phyloP scores from a whole-genome alignment of 2,329 filamentous ascomycete species.

The Apiospora pterosperma region DNA sequence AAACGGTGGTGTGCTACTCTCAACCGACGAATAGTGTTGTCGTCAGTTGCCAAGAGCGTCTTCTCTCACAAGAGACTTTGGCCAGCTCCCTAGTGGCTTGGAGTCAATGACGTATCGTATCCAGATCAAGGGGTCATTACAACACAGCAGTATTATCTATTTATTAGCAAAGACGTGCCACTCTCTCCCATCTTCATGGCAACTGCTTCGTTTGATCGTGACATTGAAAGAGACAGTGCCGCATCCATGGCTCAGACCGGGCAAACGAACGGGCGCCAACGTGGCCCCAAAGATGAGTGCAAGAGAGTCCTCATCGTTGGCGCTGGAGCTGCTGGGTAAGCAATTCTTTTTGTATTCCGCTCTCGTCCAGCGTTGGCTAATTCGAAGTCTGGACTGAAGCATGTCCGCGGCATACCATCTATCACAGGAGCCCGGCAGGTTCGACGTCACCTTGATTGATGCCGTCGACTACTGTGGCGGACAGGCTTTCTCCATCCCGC shows the following conservation, averaged over 20 bases:
- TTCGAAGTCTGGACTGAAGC: constrained; percentile 16
- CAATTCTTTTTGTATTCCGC: no score
- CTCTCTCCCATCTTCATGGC: neutral
- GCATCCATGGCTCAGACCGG: constrained; percentile 20
- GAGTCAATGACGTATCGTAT: constrained; percentile 4
- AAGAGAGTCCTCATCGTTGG: constrained; percentile 38
- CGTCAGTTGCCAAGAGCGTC: no score
- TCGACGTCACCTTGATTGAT: constrained; percentile 53
- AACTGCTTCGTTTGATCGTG: constrained; percentile 10
- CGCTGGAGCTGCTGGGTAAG: constrained; percentile 36
- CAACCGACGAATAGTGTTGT: no score
- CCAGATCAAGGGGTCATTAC: constrained; percentile 4
- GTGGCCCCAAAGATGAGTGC: constrained; percentile 13
- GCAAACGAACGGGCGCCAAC: constrained; percentile 6
- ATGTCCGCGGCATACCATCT: constrained; percentile 59
- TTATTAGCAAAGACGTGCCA: no score
- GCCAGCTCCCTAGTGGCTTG: neutral
- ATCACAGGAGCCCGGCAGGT: constrained; percentile 55
- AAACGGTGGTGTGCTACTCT: no score
- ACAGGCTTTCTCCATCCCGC: constrained; percentile 58
- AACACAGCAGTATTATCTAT: neutral
- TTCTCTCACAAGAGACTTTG: neutral
- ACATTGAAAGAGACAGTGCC: constrained; percentile 17
- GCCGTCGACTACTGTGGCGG: constrained; percentile 58
- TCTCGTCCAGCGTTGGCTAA: no score